These are phyloP conservation scores for Xylaria acuta DNA, from an alignment of 495 filamentous ascomycete genomes.

Conservation along the genomic window DNA sequence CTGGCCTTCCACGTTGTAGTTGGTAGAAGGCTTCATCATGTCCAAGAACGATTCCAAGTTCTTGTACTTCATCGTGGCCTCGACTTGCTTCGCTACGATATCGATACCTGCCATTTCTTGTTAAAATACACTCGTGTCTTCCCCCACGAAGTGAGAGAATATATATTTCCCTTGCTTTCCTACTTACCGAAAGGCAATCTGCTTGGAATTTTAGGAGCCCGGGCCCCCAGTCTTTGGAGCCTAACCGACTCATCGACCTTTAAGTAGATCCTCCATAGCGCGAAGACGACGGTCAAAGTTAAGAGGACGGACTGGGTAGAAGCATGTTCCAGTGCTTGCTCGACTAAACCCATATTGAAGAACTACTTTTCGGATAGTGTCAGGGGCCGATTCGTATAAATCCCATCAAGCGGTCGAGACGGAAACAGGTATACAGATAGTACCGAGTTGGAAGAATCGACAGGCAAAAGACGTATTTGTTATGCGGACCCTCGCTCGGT, in stretches of 20 bases:
- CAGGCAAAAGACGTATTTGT: neutral
- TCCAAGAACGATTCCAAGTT: conserved; percentile 67
- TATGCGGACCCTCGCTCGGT: neutral
- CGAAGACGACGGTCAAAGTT: conserved; percentile 35
- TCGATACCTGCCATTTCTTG: conserved; percentile 61
- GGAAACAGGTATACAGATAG: conserved; percentile 1
- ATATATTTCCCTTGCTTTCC: neutral
- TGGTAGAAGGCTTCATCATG: conserved; percentile 49
- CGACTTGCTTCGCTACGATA: conserved; percentile 59
- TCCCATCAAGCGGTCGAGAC: neutral
- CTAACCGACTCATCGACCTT: conserved; percentile 44
- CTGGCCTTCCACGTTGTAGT: conserved; percentile 65
- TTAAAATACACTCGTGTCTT: neutral
- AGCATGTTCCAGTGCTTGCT: conserved; percentile 43
- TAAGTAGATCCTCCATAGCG: conserved; percentile 37
- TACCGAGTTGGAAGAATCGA: conserved; percentile 1
- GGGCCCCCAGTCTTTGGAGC: conserved; percentile 52
- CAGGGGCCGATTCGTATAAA: neutral
- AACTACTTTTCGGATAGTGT: neutral
- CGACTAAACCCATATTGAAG: conserved; percentile 51
- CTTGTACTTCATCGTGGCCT: conserved; percentile 55
- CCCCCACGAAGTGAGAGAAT: neutral
- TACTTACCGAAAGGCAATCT: conserved; percentile 37
- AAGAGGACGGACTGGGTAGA: conserved; percentile 43
- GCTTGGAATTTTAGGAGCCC: conserved; percentile 31